A percentile compares a stretch with the other conserved stretches of the same genome.
These are phyloP conservation scores for Akanthomyces dipterigenus DNA, from an alignment of 2,329 filamentous ascomycete species.

Conservation along the genomic window DNA sequence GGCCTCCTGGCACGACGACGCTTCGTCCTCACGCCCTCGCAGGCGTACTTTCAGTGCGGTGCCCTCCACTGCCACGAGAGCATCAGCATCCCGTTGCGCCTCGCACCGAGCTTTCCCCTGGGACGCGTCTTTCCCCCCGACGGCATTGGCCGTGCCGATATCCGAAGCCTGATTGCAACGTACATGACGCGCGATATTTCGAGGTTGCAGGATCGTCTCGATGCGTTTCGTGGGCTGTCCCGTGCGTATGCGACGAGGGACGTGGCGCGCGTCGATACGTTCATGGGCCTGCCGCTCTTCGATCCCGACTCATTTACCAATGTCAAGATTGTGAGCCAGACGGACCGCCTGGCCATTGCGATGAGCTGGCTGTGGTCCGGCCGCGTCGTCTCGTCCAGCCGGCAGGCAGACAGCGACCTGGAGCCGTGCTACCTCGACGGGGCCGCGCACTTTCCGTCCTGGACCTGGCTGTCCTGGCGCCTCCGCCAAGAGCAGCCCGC, in stretches of 20 bases:
- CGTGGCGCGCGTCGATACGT: constrained; percentile 20
- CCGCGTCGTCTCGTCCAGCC: not conserved
- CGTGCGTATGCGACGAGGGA: constrained; percentile 23
- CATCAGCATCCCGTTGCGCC: constrained; percentile 26
- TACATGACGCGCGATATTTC: constrained; percentile 26
- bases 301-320: constrained; percentile 26
- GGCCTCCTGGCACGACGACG: constrained; percentile 29
- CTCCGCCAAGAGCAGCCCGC: constrained; percentile 19
- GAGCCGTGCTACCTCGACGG: constrained; percentile 16
- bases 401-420: not conserved
- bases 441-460: constrained; percentile 24
- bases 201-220: constrained; percentile 24
- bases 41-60: constrained; percentile 33
- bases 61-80: constrained; percentile 32
- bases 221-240: constrained; percentile 28
- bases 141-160: constrained; percentile 19
- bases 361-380: constrained; percentile 27
- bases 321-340: constrained; percentile 22
- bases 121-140: constrained; percentile 26
- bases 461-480: constrained; percentile 33
- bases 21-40: constrained; percentile 30
- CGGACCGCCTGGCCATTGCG: constrained; percentile 28
- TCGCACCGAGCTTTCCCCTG: constrained; percentile 24
- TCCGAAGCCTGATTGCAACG: constrained; percentile 23
- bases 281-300: constrained; percentile 30